Base-by-base conservation (phyloP, 1,284 basidiomycete genomes). In the Boletus holoroseus region DNA sequence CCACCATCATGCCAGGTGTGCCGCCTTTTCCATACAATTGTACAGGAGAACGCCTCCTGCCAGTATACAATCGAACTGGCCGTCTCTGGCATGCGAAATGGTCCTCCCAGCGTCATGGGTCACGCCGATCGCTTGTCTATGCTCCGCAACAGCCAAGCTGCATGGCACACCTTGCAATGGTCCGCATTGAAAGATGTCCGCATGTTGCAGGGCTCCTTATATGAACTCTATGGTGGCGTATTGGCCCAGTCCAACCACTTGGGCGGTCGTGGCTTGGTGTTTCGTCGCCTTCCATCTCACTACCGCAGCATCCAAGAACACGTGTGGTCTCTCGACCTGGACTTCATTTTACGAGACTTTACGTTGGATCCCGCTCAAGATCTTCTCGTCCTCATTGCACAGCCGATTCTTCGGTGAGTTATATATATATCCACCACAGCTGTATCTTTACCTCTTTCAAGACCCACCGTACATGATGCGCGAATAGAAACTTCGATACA, bases 211-310 rank as follows among this genome's bases (percentile, higher is more conserved):
- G 75, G 74, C 38, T 60, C 64, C 20, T 51, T 76, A 3, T 78
- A 82, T 75, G 83, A 85, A 57, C 71, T 85, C 1, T 81, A 73
- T 51, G 82, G 81, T 3, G 78, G 79, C 15, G 76, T 85, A 5
- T 62, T 84, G 15, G 82, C 73, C 3, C 79, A 81, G 56, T 68
- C 68, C 8, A 66, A 49, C 30, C 61, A 62, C 11, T 8, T 32
- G 15, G 53, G 60, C 7, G 62, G 62, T 1, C 64, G 60, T 7
- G 59, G 59, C 1, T 67, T 83, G 18, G 55, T 55, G 11, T 82
- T 81, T 57, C 63, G 67, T 44, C 75, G 75, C 51, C 68, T 84
- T 15, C 77, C 80, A 18, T 80, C 80, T 6, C 58, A 58, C 20
- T 62, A 70, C 42, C 74, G 79, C 22, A 67, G 63, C 11, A 79